Conservation (phyloP, 179 eudicot genomes). For the Amaranthus tricolor region DNA sequence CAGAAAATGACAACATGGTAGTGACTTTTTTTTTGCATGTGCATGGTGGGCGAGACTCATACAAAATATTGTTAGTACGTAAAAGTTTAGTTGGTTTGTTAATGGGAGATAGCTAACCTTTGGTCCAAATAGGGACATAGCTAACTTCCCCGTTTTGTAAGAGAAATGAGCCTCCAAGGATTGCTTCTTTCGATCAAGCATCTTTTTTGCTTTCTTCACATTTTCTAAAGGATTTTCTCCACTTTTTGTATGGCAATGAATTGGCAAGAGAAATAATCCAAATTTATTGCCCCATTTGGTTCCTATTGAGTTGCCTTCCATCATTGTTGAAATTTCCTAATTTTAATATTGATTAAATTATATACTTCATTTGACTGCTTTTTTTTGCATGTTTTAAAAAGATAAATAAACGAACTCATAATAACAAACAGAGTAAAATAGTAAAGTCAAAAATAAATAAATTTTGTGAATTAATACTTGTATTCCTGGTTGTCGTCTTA, state of each 20-base stretch:
- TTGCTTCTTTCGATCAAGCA: constrained; percentile 60
- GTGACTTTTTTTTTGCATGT: no score
- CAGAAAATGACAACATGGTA: no score
- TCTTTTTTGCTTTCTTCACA: constrained; percentile 50
- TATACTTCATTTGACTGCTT: no score
- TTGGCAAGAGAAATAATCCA: constrained; percentile 53
- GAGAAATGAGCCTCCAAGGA: constrained; percentile 55
- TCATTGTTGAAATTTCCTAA: constrained; percentile 49
- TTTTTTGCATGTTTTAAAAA: no score
- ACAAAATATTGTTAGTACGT: no score
- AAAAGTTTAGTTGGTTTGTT: no score
- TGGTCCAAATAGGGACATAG: constrained; percentile 55
- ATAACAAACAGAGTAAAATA: background rate
- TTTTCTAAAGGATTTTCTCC: constrained; percentile 40
- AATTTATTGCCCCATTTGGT: constrained; percentile 64
- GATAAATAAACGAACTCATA: no score
- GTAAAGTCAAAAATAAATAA: background rate
- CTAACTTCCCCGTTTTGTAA: constrained; percentile 32
- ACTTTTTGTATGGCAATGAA: constrained; percentile 38
- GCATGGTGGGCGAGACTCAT: no score
- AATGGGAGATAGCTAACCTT: constrained; percentile 34
- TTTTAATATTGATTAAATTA: no score
- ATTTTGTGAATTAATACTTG: constrained; percentile 33
- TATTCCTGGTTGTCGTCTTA: constrained; percentile 54
- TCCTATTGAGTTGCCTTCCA: constrained; percentile 34